These are phyloP conservation scores for Elsinoe necatrix DNA, from an alignment of 2,329 filamentous ascomycete species.

Conservation along the genomic window DNA sequence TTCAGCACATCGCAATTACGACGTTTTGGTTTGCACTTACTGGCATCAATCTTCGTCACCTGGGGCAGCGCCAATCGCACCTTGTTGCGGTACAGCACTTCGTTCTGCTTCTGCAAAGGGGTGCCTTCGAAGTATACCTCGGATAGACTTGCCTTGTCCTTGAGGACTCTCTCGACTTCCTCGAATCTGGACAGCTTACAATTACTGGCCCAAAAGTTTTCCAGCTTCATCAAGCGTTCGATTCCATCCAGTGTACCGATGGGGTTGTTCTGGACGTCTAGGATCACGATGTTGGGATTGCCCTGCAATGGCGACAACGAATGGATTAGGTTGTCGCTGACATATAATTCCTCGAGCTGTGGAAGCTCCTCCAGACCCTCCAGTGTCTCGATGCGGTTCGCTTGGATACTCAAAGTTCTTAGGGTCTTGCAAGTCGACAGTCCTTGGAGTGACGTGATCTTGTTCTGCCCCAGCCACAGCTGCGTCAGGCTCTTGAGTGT, in stretches of 20 bases:
- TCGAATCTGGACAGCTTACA: constrained; percentile 72
- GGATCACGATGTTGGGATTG: constrained; percentile 55
- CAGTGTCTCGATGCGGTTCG: constrained; percentile 78
- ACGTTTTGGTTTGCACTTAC: constrained; percentile 52
- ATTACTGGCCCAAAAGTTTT: constrained; percentile 92
- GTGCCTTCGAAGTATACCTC: constrained; percentile 98
- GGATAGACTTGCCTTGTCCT: constrained; percentile 67
- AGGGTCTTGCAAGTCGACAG: constrained; percentile 69
- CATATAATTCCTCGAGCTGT: constrained; percentile 84
- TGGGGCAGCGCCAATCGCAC: constrained; percentile 79
- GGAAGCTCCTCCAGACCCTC: constrained; percentile 64
- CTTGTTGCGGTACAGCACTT: constrained; percentile 91
- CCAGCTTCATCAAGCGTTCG: constrained; percentile 58
- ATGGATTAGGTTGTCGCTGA: constrained; percentile 86
- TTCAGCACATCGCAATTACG: background rate
- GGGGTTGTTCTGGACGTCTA: constrained; percentile 87
- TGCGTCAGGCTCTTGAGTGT: constrained; percentile 70
- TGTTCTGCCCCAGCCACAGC: constrained; percentile 94
- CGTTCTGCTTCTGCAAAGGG: constrained; percentile 68
- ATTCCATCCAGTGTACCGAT: constrained; percentile 68
- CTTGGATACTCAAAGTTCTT: constrained; percentile 85
- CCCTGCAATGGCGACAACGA: constrained; percentile 59
- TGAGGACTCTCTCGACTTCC: constrained; percentile 71
- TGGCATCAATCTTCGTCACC: constrained; percentile 89
- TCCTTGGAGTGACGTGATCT: constrained; percentile 75